Evolutionary conservation across 306 rosid genomes (phyloP), one percentile per base, ranked within the genome.

Genomic region (Acacia confusa): DNA sequence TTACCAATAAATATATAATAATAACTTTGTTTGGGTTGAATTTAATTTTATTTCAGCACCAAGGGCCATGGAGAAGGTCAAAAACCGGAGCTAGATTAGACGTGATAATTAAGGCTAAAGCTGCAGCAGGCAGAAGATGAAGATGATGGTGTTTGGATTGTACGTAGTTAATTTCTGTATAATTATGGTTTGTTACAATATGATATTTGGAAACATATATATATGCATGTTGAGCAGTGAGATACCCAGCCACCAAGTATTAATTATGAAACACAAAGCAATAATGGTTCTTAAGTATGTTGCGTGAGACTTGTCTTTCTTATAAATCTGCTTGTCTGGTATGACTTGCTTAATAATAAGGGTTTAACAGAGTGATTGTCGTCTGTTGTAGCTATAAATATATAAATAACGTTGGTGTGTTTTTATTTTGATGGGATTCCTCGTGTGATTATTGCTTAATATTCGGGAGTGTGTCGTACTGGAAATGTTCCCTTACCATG

Each of bases 31-130:
- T 68, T 77, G 47, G 17, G 48, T 74, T 24, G 66, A 60, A 60
- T 60, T 60, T 0, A 24, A 9, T 3, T 7, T 45, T 48, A 3
- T 72, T 81, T 80, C 97, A 94, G 98, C 98, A 63, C 97, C 98
- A 79, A 92, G 91, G 79, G 91, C 90, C 45, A 78, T 90, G 97
- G 97, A 91, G 85, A 95, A 92, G 70, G 92, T 91, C 91, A 95
- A 89, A 91, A 92, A 90, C 83, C 84, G 91, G 65, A 88, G 91
- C 85, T 92, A 85, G 91, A 78, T 60, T 30, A 78, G 86, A 69
- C 38, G 77, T 17, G 27, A n/a, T 74, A 61, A 80, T 61, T 73
- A 67, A 38, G 60, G 70, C 47, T 34, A 25, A 68, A 47, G 81
- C 79, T 82, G 85, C 22, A 81, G 86, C 89, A 86, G 75, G 84